Percentiles rank a stretch among this genome's conserved stretches.
Evolutionary conservation across 768 basidiomycete species (phyloP).

Genomic region (Rhizopogon vesiculosus): DNA sequence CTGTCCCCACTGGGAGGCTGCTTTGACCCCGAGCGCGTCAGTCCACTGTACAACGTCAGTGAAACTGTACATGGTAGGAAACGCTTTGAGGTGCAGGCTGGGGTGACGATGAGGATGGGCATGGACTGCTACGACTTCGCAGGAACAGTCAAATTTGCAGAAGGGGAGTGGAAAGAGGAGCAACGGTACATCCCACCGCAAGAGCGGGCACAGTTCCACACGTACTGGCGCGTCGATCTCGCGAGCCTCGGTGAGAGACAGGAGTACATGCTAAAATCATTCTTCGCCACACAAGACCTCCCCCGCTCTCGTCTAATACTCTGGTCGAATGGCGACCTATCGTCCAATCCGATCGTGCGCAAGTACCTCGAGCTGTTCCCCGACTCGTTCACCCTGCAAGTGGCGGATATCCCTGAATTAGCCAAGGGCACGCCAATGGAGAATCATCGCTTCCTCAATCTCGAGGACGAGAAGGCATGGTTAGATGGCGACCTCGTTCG

Average conservation of each 20-base stretch:
- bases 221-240: conserved; percentile 92
- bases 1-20: conserved; percentile 68
- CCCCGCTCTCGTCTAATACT: conserved; percentile 65
- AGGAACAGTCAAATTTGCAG: conserved; percentile 54
- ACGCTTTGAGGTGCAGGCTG: conserved; percentile 72
- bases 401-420: conserved; percentile 63
- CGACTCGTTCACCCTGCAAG: conserved; percentile 59
- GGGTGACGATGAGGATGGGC: conserved; percentile 71
- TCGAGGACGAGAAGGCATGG: conserved; percentile 81
- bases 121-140: conserved; percentile 93
- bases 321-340: conserved; percentile 88
- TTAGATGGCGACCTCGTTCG: conserved; percentile 92
- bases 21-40: conserved; percentile 58
- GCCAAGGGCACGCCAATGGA: conserved; percentile 77
- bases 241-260: conserved; percentile 75
- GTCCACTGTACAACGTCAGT: conserved; percentile 64
- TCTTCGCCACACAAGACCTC: conserved; percentile 87
- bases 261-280: conserved; percentile 86
- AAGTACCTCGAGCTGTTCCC: conserved; percentile 62
- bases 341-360: conserved; percentile 49
- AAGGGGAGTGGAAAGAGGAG: conserved; percentile 1
- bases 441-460: conserved; percentile 51
- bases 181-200: conserved; percentile 27
- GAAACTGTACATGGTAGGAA: conserved; percentile 59
- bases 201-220: conserved; percentile 70